A percentile compares a stretch with the other conserved stretches of the same genome.
These are phyloP conservation scores for Alloascoidea africana DNA, from an alignment of 805 yeast genomes.

Conservation along the genomic window DNA sequence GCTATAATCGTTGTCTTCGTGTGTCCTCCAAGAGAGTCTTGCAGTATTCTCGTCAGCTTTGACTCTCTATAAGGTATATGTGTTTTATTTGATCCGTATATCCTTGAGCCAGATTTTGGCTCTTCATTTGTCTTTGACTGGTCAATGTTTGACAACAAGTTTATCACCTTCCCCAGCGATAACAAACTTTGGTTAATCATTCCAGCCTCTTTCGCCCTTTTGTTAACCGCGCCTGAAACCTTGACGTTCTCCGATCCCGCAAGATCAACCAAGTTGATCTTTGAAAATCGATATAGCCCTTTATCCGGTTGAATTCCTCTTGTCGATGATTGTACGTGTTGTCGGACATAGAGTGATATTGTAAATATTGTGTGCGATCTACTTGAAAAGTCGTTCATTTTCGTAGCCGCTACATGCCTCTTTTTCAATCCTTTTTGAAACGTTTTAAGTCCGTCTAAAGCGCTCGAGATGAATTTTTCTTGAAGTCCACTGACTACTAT, in stretches of 20 bases:
- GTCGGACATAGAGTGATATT: constrained; percentile 37
- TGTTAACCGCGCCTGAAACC: constrained; percentile 76
- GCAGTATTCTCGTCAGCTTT: constrained; percentile 61
- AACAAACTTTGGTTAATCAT: constrained; percentile 79
- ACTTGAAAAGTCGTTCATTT: constrained; percentile 61
- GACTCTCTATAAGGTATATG: constrained; percentile 85
- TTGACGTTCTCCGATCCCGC: constrained; percentile 91
- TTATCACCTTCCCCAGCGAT: constrained; percentile 82
- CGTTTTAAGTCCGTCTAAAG: constrained; percentile 32
- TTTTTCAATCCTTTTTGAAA: constrained; percentile 42
- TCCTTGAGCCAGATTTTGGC: constrained; percentile 20
- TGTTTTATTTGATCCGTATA: no score
- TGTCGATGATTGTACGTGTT: constrained; percentile 17
- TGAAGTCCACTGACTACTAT: constrained; percentile 43
- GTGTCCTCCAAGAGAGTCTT: constrained; percentile 77
- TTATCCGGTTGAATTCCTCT: not conserved
- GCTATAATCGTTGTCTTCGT: constrained; percentile 82
- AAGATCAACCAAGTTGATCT: constrained; percentile 75
- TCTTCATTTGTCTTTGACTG: constrained; percentile 31
- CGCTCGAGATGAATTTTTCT: constrained; percentile 31
- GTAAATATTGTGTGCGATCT: constrained; percentile 75
- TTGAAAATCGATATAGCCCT: constrained; percentile 36
- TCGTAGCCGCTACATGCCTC: constrained; percentile 66
- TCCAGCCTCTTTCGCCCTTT: constrained; percentile 88
- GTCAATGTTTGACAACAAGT: constrained; percentile 36